Conservation (phyloP, 805 yeast species). For the Wickerhamiella brachini region DNA sequence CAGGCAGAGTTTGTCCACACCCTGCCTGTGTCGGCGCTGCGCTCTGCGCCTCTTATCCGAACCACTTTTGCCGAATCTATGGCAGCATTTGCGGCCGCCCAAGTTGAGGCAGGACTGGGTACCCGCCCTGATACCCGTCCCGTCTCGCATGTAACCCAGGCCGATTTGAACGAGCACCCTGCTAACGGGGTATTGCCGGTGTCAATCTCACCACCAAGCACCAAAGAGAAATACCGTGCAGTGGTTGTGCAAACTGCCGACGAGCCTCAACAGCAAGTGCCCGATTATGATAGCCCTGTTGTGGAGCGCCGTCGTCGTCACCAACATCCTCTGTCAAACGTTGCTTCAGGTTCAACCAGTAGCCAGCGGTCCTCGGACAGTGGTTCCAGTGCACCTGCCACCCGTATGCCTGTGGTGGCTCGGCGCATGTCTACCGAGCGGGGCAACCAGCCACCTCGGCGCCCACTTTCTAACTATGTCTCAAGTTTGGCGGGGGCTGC, state of each 20-base stretch:
- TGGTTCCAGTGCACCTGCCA: background rate
- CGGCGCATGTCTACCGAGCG: conserved; percentile 1
- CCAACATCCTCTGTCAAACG: background rate
- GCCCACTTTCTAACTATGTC: conserved; percentile 1
- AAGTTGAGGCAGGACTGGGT: conserved; percentile 46
- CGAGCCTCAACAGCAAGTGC: conserved; percentile 2
- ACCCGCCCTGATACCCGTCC: conserved; percentile 10
- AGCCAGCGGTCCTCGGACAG: background rate
- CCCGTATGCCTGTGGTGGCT: background rate
- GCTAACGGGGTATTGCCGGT: conserved; percentile 52
- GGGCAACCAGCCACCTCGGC: conserved; percentile 1
- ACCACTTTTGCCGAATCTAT: conserved; percentile 48
- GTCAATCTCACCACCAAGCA: conserved; percentile 84
- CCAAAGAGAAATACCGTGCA: conserved; percentile 64
- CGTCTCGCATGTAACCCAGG: conserved; percentile 27
- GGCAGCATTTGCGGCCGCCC: conserved; percentile 51
- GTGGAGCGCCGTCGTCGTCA: conserved; percentile 13
- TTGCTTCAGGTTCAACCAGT: background rate
- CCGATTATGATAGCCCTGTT: conserved; percentile 18
- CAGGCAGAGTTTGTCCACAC: conserved; percentile 56
- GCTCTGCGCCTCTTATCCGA: conserved; percentile 45
- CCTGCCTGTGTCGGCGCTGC: conserved; percentile 49
- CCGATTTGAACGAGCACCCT: conserved; percentile 21
- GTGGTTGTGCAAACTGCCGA: conserved; percentile 17
- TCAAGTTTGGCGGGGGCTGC: conserved; percentile 2